Evolutionary conservation across 257 asterid species (phyloP), one percentile per base, ranked within the genome.

Genomic region (Nicotiana paniculata): DNA sequence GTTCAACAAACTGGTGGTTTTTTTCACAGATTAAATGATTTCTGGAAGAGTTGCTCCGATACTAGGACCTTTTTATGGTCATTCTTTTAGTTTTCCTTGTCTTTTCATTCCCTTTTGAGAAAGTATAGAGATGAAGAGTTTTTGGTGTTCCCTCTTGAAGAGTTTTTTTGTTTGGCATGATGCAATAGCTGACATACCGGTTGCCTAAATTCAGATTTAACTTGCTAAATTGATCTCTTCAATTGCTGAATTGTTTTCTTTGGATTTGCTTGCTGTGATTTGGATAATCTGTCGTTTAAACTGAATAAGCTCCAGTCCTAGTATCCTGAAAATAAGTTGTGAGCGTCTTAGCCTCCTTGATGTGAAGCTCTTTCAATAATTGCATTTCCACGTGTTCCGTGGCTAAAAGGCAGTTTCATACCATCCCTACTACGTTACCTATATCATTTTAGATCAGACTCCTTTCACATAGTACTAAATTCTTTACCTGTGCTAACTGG

Each of bases 1-100:
- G 85, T 82, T 86, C 75, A 85, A 81, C 86, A 82, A 61, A 59
- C 63, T 51, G 70, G 68, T 83, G 74, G 21, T 72, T 83, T 82
- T 82, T 76, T 59, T 46, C 75, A 59, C 63, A 83, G 77, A 51
- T 79, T 84, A 78, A 35, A 82, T 58, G 81, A 69, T 82, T 28
- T 55, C 84, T 58, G 80, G 83, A 65, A 57, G 81, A 70, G 83
- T 83, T 84, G 63, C 80, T 24, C 53, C 69, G 70, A 76, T 81
- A 57, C 77, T 78, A 35, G 63, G 85, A 84, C 63, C 84, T 77
- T 11, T 39, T 4, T 69, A 48, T 69, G 66, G 35, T 58, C 81
- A 64, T 58, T 83, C 39, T 54, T 32, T 30, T 9, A 48, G 77
- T 78, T 53, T 64, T 24, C 59, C 79, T 10, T 1, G 79, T 74